A percentile compares a stretch with the other conserved stretches of the same genome.
These are phyloP conservation scores for Pythium monospermum DNA, from an alignment of 352 stramenopile genomes.

Conservation along the genomic window DNA sequence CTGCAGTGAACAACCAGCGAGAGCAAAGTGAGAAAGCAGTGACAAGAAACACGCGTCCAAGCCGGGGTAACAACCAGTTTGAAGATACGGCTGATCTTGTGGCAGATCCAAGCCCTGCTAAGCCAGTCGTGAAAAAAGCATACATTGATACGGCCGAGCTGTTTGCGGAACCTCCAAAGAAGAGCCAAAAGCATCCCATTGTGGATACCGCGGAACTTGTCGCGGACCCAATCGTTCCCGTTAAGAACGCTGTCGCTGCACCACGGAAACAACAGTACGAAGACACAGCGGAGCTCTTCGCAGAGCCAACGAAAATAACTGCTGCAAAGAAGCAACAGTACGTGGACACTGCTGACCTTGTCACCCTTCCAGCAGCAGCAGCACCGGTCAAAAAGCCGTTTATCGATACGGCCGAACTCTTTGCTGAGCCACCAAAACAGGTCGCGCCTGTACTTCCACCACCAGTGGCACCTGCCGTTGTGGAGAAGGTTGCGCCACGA, in stretches of 20 bases:
- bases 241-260: not conserved
- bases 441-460: not conserved
- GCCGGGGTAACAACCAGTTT: not conserved
- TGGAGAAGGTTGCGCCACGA: slow-evolving; percentile 16
- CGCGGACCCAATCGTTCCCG: not conserved
- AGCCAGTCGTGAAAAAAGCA: not conserved
- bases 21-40: not conserved
- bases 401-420: not conserved
- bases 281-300: slow-evolving; percentile 17
- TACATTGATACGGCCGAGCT: slow-evolving; percentile 13
- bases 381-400: not conserved
- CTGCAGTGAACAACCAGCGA: slow-evolving; percentile 2
- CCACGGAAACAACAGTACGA: slow-evolving; percentile 11
- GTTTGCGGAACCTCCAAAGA: slow-evolving; percentile 7
- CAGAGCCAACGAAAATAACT: not conserved
- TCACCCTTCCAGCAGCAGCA: not conserved
- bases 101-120: not conserved
- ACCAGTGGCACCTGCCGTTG: slow-evolving; percentile 7
- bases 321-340: slow-evolving; percentile 6
- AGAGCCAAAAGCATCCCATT: too few species aligned
- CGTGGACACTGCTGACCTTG: slow-evolving; percentile 10
- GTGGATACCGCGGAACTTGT: too few species aligned
- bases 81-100: slow-evolving; percentile 7
- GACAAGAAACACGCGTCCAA: not conserved
- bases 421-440: slow-evolving; percentile 5